Evolutionary conservation across 495 filamentous ascomycete species (phyloP).

Genomic region (Lophium mytilinum): DNA sequence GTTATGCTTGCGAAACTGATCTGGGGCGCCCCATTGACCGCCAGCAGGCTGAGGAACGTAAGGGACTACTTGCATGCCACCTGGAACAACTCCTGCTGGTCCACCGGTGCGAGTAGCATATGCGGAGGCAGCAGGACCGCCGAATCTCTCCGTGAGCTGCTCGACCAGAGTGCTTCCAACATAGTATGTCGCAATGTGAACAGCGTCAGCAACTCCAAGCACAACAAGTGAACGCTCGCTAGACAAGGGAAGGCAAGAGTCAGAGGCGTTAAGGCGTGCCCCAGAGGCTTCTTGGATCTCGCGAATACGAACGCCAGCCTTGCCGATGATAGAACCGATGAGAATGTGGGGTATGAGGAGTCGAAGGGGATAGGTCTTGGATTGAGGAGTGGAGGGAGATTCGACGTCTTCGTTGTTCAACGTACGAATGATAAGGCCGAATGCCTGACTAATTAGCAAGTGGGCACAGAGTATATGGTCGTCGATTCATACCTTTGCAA

Average conservation of each 20-base stretch:
- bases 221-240: constrained; percentile 90
- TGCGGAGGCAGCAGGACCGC: constrained; percentile 88
- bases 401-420: constrained; percentile 92
- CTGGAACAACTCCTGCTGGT: constrained; percentile 83
- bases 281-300: constrained; percentile 98
- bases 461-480: constrained; percentile 4
- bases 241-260: constrained; percentile 84
- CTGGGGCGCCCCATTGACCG: constrained; percentile 85
- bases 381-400: constrained; percentile 76
- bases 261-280: constrained; percentile 91
- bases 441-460: constrained; percentile 54
- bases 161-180: constrained; percentile 92
- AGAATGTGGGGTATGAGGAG: constrained; percentile 93
- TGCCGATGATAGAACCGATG: constrained; percentile 97
- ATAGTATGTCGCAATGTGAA: constrained; percentile 98
- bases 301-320: constrained; percentile 86
- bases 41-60: constrained; percentile 88
- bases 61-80: constrained; percentile 95
- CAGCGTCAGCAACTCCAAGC: constrained; percentile 52
- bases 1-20: constrained; percentile 67
- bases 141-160: constrained; percentile 91
- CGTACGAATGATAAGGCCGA: constrained; percentile 94
- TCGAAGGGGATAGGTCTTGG: constrained; percentile 94
- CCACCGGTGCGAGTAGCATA: constrained; percentile 94
- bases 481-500: constrained; percentile 68